Percentiles rank a stretch among this genome's conserved stretches.
phyloP scores from a whole-genome alignment of 805 yeast species.

The Priceomyces medius region DNA sequence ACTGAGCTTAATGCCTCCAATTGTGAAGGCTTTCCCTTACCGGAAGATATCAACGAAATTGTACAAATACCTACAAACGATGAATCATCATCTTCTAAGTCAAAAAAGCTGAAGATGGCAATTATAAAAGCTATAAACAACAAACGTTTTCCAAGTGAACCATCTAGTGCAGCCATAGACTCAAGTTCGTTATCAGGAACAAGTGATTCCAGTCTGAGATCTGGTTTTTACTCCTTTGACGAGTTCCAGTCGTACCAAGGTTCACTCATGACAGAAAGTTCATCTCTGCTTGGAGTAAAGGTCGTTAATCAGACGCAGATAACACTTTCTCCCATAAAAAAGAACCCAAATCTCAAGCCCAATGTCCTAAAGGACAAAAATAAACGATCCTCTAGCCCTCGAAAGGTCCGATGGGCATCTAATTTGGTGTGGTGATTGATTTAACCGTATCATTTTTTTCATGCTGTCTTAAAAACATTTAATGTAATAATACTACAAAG shows the following conservation, averaged over 20 bases:
- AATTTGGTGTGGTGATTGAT: slow-evolving; percentile 37
- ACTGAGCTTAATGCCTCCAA: slow-evolving; percentile 65
- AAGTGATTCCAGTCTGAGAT: slow-evolving; percentile 5
- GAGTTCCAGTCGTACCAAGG: slow-evolving; percentile 25
- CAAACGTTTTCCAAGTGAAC: slow-evolving; percentile 7
- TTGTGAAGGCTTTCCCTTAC: slow-evolving; percentile 61
- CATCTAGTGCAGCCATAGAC: background rate
- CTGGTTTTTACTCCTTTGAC: slow-evolving; percentile 31
- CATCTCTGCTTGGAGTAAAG: slow-evolving; percentile 20
- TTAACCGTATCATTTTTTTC: no score
- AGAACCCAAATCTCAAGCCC: background rate
- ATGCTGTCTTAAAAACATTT: no score
- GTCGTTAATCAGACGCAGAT: slow-evolving; percentile 15
- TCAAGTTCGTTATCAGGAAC: background rate
- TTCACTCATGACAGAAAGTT: slow-evolving; percentile 7
- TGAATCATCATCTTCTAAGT: slow-evolving; percentile 14
- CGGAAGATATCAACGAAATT: slow-evolving; percentile 54
- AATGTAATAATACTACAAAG: background rate
- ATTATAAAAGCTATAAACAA: slow-evolving; percentile 36
- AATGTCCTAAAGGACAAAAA: background rate
- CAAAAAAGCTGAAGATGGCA: slow-evolving; percentile 34
- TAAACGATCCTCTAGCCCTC: slow-evolving; percentile 9
- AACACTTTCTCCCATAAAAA: background rate
- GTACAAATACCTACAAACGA: slow-evolving; percentile 58
- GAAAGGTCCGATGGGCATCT: slow-evolving; percentile 32